phyloP scores from a whole-genome alignment of 208 protist genomes.

The Trypanosoma scelopori region DNA sequence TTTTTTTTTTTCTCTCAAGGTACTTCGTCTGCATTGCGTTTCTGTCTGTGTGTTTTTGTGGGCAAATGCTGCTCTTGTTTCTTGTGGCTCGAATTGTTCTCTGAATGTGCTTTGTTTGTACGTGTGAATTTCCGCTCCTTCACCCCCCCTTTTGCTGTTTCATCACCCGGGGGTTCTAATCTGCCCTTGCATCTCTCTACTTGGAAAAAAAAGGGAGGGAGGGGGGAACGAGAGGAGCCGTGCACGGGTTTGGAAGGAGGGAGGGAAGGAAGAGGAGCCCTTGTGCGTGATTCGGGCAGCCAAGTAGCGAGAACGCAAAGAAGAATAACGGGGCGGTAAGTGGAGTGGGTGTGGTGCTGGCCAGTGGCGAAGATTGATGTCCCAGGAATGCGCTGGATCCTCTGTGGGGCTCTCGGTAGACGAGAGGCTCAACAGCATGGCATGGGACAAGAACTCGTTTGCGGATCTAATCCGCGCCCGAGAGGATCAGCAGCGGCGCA shows the following conservation, averaged over 20 bases:
- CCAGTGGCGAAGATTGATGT: background rate
- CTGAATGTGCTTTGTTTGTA: no score
- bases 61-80: no score
- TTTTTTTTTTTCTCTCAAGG: no score
- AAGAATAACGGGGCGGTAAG: background rate
- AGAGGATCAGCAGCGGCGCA: slow-evolving; percentile 22
- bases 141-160: no score
- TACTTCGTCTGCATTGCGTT: no score
- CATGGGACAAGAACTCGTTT: background rate
- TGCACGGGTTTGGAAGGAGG: background rate
- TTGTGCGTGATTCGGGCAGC: background rate
- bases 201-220: slow-evolving; percentile 1
- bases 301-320: background rate
- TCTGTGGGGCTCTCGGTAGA: background rate
- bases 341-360: no score
- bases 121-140: no score
- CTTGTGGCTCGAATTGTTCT: no score
- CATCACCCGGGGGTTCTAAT: background rate
- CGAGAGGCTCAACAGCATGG: background rate
- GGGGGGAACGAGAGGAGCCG: background rate
- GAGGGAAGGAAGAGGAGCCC: background rate
- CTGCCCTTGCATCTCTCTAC: background rate
- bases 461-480: slow-evolving; percentile 22
- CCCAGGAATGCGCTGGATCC: slow-evolving; percentile 1
- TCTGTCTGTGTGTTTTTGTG: no score